Percentiles rank a stretch among this genome's conserved stretches.
Conservation (phyloP, 2,329 filamentous ascomycete species). For the Aurifilum marmelostoma region DNA sequence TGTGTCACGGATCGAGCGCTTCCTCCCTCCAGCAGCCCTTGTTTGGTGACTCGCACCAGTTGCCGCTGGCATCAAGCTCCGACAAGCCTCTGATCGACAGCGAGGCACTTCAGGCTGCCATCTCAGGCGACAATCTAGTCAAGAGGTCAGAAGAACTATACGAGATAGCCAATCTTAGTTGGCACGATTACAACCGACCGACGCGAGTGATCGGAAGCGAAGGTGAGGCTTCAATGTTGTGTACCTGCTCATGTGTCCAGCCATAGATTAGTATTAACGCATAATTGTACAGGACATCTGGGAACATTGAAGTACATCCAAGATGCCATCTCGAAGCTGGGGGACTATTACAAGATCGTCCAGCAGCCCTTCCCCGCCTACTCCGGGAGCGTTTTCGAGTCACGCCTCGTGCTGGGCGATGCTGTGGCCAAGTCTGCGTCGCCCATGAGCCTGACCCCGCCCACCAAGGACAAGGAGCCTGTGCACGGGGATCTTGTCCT, state of each 20-base stretch:
- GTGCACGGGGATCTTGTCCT: conserved; percentile 64
- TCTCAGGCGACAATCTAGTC: conserved; percentile 60
- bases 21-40: conserved; percentile 23
- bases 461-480: conserved; percentile 61
- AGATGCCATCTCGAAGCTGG: conserved; percentile 55
- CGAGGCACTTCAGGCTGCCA: conserved; percentile 58
- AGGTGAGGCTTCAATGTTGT: conserved; percentile 44
- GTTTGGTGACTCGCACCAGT: conserved; percentile 8
- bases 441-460: conserved; percentile 69
- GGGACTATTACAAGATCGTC: conserved; percentile 64
- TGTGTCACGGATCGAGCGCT: conserved; percentile 11
- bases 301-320: conserved; percentile 67
- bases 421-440: conserved; percentile 52
- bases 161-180: conserved; percentile 61
- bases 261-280: not conserved
- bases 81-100: conserved; percentile 53
- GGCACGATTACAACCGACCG: conserved; percentile 67
- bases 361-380: conserved; percentile 67
- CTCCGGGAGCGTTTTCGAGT: conserved; percentile 62
- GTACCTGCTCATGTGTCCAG: too few relatives aligned
- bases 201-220: conserved; percentile 72
- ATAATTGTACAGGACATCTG: conserved; percentile 54
- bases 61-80: conserved; percentile 17
- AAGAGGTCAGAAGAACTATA: conserved; percentile 64
- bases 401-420: conserved; percentile 58